Base-by-base conservation (phyloP, 148 eudicot genomes). In the Bassia scoparia region DNA sequence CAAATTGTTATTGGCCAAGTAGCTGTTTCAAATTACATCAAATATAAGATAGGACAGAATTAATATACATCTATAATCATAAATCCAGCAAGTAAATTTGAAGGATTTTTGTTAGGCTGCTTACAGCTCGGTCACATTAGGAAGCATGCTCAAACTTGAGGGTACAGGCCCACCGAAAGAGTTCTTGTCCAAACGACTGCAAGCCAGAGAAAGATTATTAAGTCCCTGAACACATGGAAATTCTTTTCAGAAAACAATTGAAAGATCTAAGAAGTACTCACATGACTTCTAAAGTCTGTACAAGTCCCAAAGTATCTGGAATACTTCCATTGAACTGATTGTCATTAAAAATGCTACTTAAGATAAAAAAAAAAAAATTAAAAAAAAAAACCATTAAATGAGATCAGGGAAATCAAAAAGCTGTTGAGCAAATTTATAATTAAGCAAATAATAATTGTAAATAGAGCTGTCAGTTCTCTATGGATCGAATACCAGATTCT, bases 161-260 rank as follows among this genome's bases (percentile, higher is more conserved):
- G 83, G 83, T 58, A 80, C 83, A 38, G 26, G 23, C 2, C 79
- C 83, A 30, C 64, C 76, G 23, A 80, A 53, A 31, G 38, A 70
- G 79, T 80, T 80, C 48, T 43, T 54, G 68, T 80, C 83, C 79
- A 80, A 70, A 67, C 83, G 83, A 67, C 83, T 80, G 66, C 76
- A 75, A 58, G 21, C 31, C 60, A 75, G 29, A 55, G 35, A 48
- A 66, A 71, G 18, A 49, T 46, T n/a, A 76, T 49, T n/a, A 56
- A 56, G 46, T 12, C 46, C 43, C 43, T 27, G 46, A 60, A 54
- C 10, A 29, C 27, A 27, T 18, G 26, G 29, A 59, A 67, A 14
- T 14, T 13, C 23, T 64, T 31, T 24, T 31, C 27, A 21, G 27
- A 3, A 30, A n/a, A 30, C 20, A 67, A 14, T 29, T 31, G 18